Evolutionary conservation across 306 rosid species (phyloP), one percentile per base, ranked within the genome.

Genomic region (Trichosanthes truncata): DNA sequence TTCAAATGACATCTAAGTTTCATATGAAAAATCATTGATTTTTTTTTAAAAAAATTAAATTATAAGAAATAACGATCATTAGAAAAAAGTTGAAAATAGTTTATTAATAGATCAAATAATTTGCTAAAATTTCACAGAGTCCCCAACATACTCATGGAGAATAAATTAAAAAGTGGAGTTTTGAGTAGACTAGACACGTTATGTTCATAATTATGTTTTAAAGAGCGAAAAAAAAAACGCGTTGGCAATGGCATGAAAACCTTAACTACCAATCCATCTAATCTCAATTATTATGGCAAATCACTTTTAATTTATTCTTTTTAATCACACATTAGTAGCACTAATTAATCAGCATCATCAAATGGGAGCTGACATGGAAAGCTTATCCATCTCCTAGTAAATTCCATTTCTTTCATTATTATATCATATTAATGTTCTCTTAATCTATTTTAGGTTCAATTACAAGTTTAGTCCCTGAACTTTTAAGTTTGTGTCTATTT

Each of bases 211-310:
- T 66, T 68, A 23, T 41, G 55, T 69, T 69, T 69, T 43, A 43
- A 69, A 69, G 53, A 43, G 53, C 0, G 9, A 0, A 71, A 71
- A 43, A 0, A 71, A 71, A 43, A 71, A 25, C 36, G 76, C 21
- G 38, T 71, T 23, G 35, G 38, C 53, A 43, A 45, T 23, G 35
- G 38, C 53, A 43, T 45, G n/a, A 25, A 71, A 43, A 71, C 48
- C 76, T 71, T 45, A 71, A 71, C 56, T 71, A 25, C 55, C 12
- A 43, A 71, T 71, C 76, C 38, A 43, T 71, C 76, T 43, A 71
- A 71, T 71, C 76, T 71, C 20, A 71, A 43, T 71, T 43, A 41
- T 41, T 21, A 41, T 41, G 76, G 10, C 51, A 43, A 69, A 23
- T 43, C 75, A 21, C 75, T 68, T 40, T 69, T 41, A 13, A 3